These are phyloP conservation scores for Xylaria sp. DNA, from an alignment of 2,329 filamentous ascomycete species.

Conservation along the genomic window DNA sequence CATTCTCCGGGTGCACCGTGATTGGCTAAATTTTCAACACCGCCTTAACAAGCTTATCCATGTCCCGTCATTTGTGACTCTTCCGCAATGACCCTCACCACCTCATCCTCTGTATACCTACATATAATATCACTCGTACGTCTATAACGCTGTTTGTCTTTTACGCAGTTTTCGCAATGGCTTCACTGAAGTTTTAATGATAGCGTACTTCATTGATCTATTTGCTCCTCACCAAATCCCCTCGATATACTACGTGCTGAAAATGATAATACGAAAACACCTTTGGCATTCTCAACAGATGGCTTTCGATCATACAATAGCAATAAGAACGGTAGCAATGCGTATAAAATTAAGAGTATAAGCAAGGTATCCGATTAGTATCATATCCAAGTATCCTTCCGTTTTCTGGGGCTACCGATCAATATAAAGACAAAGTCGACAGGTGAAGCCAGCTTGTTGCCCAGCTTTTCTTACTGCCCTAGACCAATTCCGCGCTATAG, in stretches of 20 bases:
- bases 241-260: slow-evolving; percentile 39
- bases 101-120: not conserved
- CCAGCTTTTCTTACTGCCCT: not conserved
- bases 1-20: slow-evolving; percentile 11
- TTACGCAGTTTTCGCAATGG: slow-evolving; percentile 20
- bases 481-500: not conserved
- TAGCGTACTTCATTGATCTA: slow-evolving; percentile 23
- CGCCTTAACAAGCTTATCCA: slow-evolving; percentile 10
- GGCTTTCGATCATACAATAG: slow-evolving; percentile 45
- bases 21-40: slow-evolving; percentile 29
- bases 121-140: not conserved
- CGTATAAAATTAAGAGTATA: slow-evolving; percentile 35
- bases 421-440: not conserved
- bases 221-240: slow-evolving; percentile 28
- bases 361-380: slow-evolving; percentile 14
- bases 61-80: slow-evolving; percentile 26
- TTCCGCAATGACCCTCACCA: slow-evolving; percentile 16
- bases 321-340: slow-evolving; percentile 35
- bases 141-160: slow-evolving; percentile 1
- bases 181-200: slow-evolving; percentile 20
- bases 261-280: slow-evolving; percentile 56
- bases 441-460: not conserved
- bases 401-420: not conserved
- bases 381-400: not conserved
- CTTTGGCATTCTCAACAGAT: slow-evolving; percentile 42